These are phyloP conservation scores for Diplodia mutila DNA, from an alignment of 2,329 filamentous ascomycete genomes.

Conservation along the genomic window DNA sequence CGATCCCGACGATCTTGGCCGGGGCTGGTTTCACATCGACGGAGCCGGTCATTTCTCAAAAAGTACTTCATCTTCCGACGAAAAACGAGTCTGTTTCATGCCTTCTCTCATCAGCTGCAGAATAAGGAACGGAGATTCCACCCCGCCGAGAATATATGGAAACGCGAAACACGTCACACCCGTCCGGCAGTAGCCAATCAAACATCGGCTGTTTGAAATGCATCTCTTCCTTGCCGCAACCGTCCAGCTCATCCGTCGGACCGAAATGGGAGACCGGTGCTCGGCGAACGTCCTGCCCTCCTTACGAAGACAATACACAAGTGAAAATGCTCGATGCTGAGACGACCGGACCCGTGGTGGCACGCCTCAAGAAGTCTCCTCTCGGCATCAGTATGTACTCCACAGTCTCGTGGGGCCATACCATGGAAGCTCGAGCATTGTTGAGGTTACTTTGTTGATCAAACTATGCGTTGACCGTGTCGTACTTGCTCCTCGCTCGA, in stretches of 20 bases:
- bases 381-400: too few relatives aligned
- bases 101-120: neutral
- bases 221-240: neutral
- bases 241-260: too few relatives aligned
- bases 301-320: too few relatives aligned
- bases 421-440: too few relatives aligned
- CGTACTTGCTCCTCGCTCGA: constrained; percentile 34
- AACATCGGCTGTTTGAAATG: neutral
- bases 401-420: too few relatives aligned
- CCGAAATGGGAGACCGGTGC: neutral
- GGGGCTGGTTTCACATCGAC: constrained; percentile 18
- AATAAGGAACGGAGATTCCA: neutral
- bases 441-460: too few relatives aligned
- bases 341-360: too few relatives aligned
- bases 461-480: constrained; percentile 26
- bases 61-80: constrained; percentile 40
- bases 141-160: neutral
- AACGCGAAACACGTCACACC: neutral
- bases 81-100: constrained; percentile 44
- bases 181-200: neutral
- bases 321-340: too few relatives aligned
- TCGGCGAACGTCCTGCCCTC: neutral
- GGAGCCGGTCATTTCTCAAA: constrained; percentile 44
- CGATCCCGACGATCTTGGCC: constrained; percentile 23
- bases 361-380: too few relatives aligned